Base-by-base conservation (phyloP, 2,329 filamentous ascomycete genomes). In the Ophiosphaerella narmari region DNA sequence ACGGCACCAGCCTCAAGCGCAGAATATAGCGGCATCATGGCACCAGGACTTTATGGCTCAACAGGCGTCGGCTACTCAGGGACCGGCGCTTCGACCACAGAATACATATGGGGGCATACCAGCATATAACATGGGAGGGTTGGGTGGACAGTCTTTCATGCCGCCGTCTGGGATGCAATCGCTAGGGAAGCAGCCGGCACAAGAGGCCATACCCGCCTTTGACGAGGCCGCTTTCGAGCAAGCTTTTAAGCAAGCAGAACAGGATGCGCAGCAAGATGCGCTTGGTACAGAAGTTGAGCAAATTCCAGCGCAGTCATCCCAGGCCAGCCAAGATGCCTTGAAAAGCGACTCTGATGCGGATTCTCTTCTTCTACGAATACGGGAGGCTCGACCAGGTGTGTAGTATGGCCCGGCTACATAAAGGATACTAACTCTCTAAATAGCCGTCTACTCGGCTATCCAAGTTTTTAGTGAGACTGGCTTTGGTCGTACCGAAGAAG, bases 1-100 rank as follows among this genome's bases (percentile, higher is more conserved):
- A 72, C 77, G 80, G 56, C 70, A 77, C 68, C 70, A 71, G 37
- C 69, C 72, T 21, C 60, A 66, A 21, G 70, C 71, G 16, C 48
- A 64, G 35, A 65, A 59, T 46, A 57, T 63, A 14, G 55, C 66
- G 14, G 55, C 66, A 44, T 75, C 76, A 74, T 87, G 85, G 85
- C 84, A 86, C 43, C 77, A 83, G 62, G 84, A 86, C 58, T 87
- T 87, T 62, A 67, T 81, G 60, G 62, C 66, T 26, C 70, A 74
- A 35, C 74, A 77, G 48, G 46, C 55, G n/a, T 60, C 66, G 31
- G 63, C 68, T 46, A 51, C 62, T 7, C 72, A 72, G 26, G 55
- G 61, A n/a, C 63, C 65, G 26, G 52, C 50, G 12, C 55, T 65
- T 14, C 45, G 42, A 12, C 65, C 66, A 32, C 66, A 68, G 29